Conservation (phyloP, 1,139 yeast species). For the Barnettozyma hawaiiensis region DNA sequence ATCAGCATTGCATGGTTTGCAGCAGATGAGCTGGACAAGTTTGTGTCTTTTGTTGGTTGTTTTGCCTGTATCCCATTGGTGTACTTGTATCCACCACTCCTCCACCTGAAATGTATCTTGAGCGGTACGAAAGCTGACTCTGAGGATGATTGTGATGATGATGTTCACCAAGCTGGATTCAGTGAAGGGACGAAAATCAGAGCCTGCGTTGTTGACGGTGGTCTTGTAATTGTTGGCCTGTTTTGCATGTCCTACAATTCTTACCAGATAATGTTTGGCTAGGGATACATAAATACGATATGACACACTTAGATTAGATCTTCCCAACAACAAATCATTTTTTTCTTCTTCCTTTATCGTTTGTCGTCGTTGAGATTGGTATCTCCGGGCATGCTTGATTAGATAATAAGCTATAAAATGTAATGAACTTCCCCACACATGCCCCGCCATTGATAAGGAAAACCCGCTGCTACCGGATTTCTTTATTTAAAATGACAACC, state of each 20-base stretch:
- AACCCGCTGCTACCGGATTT: no score
- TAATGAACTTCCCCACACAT: no score
- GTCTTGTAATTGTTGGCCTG: conserved; percentile 50
- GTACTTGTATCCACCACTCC: conserved; percentile 75
- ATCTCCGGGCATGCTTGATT: no score
- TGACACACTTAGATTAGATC: no score
- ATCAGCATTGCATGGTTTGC: conserved; percentile 54
- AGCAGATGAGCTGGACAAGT: conserved; percentile 59
- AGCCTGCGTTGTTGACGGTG: conserved; percentile 37
- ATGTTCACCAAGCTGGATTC: conserved; percentile 17
- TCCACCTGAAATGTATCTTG: conserved; percentile 41
- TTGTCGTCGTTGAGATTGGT: no score
- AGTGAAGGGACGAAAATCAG: conserved; percentile 19
- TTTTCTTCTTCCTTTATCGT: no score
- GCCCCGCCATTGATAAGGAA: no score
- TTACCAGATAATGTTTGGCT: conserved; percentile 42
- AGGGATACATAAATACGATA: neutral
- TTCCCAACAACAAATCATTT: no score
- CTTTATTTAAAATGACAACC: no score
- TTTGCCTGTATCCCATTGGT: conserved; percentile 81
- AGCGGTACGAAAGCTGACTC: neutral
- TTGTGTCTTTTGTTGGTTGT: conserved; percentile 75
- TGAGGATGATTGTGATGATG: neutral
- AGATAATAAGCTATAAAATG: no score
- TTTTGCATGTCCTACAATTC: conserved; percentile 63